These are phyloP conservation scores for Xerocomus amazonicus DNA, from an alignment of 1,284 basidiomycete species.

Conservation along the genomic window DNA sequence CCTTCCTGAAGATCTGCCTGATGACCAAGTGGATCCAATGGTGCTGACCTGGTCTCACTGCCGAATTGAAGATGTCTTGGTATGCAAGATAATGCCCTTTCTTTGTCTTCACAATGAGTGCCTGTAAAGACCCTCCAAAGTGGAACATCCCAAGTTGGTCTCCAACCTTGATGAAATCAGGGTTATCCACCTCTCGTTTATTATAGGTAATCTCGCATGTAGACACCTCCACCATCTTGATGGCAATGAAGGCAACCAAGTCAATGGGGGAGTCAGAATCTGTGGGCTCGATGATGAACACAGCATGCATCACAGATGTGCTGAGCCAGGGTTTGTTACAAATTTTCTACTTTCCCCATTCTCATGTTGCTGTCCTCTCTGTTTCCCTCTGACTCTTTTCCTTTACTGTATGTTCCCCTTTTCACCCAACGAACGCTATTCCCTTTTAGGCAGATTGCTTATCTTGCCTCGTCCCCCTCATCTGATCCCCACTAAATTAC, in stretches of 20 bases:
- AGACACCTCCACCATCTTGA: constrained; percentile 58
- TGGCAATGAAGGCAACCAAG: constrained; percentile 45
- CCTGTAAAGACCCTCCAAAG: constrained; percentile 47
- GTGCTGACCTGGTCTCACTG: constrained; percentile 2
- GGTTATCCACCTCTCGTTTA: neutral
- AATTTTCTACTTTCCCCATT: too few relatives aligned
- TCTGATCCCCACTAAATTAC: too few relatives aligned
- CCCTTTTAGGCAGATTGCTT: too few relatives aligned
- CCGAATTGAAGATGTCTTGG: neutral
- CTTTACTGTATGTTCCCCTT: too few relatives aligned
- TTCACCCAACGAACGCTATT: too few relatives aligned
- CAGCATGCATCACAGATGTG: constrained; percentile 38
- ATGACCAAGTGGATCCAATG: constrained; percentile 10
- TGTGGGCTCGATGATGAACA: constrained; percentile 48
- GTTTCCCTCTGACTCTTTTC: too few relatives aligned
- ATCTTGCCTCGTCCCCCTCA: too few relatives aligned
- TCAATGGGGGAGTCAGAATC: constrained; percentile 19
- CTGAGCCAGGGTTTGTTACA: constrained; percentile 15
- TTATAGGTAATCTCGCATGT: constrained; percentile 36
- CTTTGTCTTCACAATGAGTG: constrained; percentile 25
- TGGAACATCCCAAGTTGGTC: constrained; percentile 49
- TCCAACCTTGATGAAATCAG: constrained; percentile 26
- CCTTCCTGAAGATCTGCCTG: neutral
- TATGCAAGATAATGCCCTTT: neutral
- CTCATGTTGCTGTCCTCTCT: too few relatives aligned